Base-by-base conservation (phyloP, 371 early-diverging fungal genomes). In the Circinella umbellata region DNA sequence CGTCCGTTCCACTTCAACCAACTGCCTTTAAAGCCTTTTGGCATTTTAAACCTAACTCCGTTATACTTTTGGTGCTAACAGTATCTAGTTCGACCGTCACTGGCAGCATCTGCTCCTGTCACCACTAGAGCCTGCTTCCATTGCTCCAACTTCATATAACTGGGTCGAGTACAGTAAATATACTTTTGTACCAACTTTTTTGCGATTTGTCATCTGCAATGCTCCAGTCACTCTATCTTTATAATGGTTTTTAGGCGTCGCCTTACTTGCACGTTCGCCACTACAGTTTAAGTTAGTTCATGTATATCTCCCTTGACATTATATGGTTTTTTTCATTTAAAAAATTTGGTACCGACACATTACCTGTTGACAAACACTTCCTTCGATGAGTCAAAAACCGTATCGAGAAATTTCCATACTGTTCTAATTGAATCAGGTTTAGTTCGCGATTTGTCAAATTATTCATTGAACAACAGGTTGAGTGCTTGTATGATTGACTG, bases 61-160 rank as follows among this genome's bases (percentile, higher is more conserved):
- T 34, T 4, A 27, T 14, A 34, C 34, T 57, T 57, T 57, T 57
- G 1, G 34, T 57, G 27, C 57, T n/a, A n/a, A n/a, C n/a, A n/a
- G n/a, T n/a, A n/a, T n/a, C n/a, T n/a, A n/a, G n/a, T n/a, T n/a
- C n/a, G n/a, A n/a, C n/a, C n/a, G n/a, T n/a, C n/a, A n/a, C n/a
- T n/a, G n/a, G n/a, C n/a, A n/a, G n/a, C n/a, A n/a, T n/a, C n/a
- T 57, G 57, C 57, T 57, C 8, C 57, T 20, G 35, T 57, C 57
- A 27, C 57, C 34, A 10, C 4, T 6, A 34, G 20, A 3, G 0
- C 57, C 57, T 10, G 57, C 57, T 57, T 57, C 57, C 27, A 57
- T 11, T 27, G 34, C 57, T 4, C 57, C 34, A 7, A 57, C 6
- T 14, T 57, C 57, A 14, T 37, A 57, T 8, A 57, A 1, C 27